Conservation (phyloP, 176 grass and related monocot species). For the Thalia dealbata region DNA sequence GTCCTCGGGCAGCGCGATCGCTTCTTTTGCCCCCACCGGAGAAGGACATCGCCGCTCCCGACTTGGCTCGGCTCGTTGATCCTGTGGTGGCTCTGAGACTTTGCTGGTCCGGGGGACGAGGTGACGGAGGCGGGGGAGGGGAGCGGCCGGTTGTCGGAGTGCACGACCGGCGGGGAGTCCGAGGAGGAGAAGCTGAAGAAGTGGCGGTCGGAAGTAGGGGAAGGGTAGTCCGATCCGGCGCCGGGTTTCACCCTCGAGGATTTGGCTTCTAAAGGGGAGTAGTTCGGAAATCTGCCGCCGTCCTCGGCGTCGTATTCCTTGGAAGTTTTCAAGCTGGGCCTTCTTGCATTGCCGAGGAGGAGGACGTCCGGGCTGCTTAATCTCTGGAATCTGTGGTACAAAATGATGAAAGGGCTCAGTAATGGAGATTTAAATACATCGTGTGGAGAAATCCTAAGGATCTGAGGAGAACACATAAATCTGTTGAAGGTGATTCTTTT, state of each 20-base stretch:
- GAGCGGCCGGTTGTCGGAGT: not conserved
- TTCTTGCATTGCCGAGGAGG: not conserved
- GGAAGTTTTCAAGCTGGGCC: not conserved
- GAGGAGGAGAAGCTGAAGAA: not conserved
- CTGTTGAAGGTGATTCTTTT: not conserved
- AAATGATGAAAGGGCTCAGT: not conserved
- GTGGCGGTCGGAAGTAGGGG: not conserved
- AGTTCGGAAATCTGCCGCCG: not conserved
- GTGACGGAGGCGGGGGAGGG: not conserved
- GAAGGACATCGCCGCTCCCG: slow-evolving; percentile 33
- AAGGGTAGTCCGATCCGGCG: not conserved
- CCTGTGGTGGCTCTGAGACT: not conserved
- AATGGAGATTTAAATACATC: not conserved
- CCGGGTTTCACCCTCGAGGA: not conserved
- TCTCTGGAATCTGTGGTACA: slow-evolving; percentile 12
- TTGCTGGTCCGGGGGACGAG: not conserved
- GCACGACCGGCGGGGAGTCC: not conserved
- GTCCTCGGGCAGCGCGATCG: slow-evolving; percentile 51
- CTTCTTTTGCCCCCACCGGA: slow-evolving; percentile 78
- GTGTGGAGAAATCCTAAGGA: not conserved
- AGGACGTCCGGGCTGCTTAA: slow-evolving; percentile 6
- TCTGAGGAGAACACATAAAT: not conserved
- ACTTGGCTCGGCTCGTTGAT: not conserved
- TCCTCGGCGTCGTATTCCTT: slow-evolving; percentile 11
- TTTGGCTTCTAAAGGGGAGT: slow-evolving; percentile 3